Evolutionary conservation across 257 asterid genomes (phyloP).

Genomic region (Asclepias syriaca): DNA sequence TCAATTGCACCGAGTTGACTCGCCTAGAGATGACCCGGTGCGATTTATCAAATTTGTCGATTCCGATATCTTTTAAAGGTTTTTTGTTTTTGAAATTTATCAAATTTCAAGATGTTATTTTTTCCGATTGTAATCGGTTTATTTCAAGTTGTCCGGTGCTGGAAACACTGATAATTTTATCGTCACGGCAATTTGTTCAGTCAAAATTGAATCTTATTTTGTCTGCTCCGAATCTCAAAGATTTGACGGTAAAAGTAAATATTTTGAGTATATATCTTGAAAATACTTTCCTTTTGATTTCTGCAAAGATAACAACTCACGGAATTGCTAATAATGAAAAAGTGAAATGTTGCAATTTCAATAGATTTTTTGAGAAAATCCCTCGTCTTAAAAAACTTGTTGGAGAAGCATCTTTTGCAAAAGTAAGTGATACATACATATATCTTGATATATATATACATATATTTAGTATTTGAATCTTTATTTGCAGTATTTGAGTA

Average conservation of each 20-base stretch:
- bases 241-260: conserved; percentile 77
- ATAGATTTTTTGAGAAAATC: conserved; percentile 74
- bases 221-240: conserved; percentile 75
- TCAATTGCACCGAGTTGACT: conserved; percentile 50
- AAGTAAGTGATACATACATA: conserved; percentile 56
- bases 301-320: conserved; percentile 63
- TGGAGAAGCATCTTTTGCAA: conserved; percentile 61
- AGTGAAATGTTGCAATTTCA: conserved; percentile 61
- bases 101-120: conserved; percentile 59
- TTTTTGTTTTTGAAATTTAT: conserved; percentile 58
- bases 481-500: conserved; percentile 55
- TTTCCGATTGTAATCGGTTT: conserved; percentile 53
- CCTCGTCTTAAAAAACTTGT: conserved; percentile 68
- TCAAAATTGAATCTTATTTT: conserved; percentile 46
- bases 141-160: conserved; percentile 82
- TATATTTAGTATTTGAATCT: neutral
- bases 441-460: neutral
- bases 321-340: conserved; percentile 41
- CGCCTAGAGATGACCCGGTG: conserved; percentile 69
- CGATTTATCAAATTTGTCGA: conserved; percentile 26
- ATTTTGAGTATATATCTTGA: conserved; percentile 68
- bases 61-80: conserved; percentile 45
- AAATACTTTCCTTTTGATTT: conserved; percentile 56
- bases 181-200: neutral
- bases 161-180: conserved; percentile 45